Evolutionary conservation across 139 green algal species (phyloP).

Genomic region (Micromonas pusilla): DNA sequence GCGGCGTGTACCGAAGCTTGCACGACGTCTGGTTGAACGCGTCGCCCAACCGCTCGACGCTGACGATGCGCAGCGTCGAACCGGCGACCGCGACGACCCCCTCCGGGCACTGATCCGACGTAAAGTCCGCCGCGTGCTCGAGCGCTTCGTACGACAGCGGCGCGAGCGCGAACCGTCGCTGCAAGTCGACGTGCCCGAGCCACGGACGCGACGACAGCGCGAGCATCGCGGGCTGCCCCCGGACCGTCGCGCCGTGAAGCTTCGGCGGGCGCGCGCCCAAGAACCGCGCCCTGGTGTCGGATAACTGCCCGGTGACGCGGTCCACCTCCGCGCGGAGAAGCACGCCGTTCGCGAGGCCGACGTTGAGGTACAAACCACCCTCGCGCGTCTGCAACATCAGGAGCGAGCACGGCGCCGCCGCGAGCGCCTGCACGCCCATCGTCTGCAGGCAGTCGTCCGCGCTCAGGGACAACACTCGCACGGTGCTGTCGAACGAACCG

Average conservation of each 20-base stretch:
- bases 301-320: constrained; percentile 58
- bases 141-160: constrained; percentile 82
- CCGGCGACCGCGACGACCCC: constrained; percentile 86
- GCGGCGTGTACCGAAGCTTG: constrained; percentile 89
- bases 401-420: constrained; percentile 35
- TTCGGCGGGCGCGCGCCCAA: constrained; percentile 75
- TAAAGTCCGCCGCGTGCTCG: constrained; percentile 57
- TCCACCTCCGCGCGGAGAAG: constrained; percentile 91
- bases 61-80: constrained; percentile 77
- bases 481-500: constrained; percentile 73
- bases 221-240: constrained; percentile 74
- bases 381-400: constrained; percentile 39
- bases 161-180: constrained; percentile 78
- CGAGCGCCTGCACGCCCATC: constrained; percentile 50
- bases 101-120: constrained; percentile 88
- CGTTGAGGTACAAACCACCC: constrained; percentile 76
- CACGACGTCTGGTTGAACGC: constrained; percentile 75
- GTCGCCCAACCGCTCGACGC: constrained; percentile 84
- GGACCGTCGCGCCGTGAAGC: constrained; percentile 52
- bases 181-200: constrained; percentile 80
- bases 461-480: constrained; percentile 81
- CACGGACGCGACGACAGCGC: constrained; percentile 85
- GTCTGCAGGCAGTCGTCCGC: constrained; percentile 66
- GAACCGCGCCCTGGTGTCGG: constrained; percentile 86
- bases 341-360: constrained; percentile 87